Evolutionary conservation across 208 protist genomes (phyloP).

Genomic region (Novymonas esmeraldas): DNA sequence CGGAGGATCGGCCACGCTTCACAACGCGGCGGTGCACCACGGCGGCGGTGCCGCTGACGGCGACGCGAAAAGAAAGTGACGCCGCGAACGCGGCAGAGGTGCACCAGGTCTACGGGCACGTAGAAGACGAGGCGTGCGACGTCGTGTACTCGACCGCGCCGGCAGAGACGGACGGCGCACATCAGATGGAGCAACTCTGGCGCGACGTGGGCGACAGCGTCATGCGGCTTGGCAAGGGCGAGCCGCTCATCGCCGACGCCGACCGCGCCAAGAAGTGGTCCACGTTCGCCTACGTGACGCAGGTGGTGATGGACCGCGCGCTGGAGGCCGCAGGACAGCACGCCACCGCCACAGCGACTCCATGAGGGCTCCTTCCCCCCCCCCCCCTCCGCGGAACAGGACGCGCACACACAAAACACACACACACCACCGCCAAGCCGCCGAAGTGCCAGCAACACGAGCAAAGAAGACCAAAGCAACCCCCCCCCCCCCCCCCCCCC

Average conservation of each 20-base stretch:
- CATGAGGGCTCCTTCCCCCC: too few species aligned
- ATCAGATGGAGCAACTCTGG: conserved; percentile 74
- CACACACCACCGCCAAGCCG: too few species aligned
- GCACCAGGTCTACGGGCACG: conserved; percentile 25
- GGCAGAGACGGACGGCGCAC: conserved; percentile 31
- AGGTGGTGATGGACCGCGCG: conserved; percentile 58
- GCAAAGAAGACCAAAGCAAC: too few species aligned
- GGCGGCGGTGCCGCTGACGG: conserved; percentile 13
- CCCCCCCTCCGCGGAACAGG: too few species aligned
- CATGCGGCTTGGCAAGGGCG: conserved; percentile 40
- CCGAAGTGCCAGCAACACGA: too few species aligned
- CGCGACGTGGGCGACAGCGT: conserved; percentile 59
- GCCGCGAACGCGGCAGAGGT: conserved; percentile 11
- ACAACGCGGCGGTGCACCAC: conserved; percentile 18
- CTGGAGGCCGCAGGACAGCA: conserved; percentile 50
- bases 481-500: too few species aligned
- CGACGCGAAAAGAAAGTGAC: conserved; percentile 24
- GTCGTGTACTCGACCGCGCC: conserved; percentile 28
- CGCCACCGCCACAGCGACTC: background rate
- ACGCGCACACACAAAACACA: too few species aligned
- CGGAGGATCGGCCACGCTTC: conserved; percentile 41
- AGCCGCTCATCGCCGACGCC: conserved; percentile 47
- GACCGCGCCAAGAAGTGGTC: conserved; percentile 56
- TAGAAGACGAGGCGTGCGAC: conserved; percentile 28
- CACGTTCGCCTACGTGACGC: conserved; percentile 51